Evolutionary conservation across 2,329 filamentous ascomycete species (phyloP).

Genomic region (Sporothrix pseudoabietina): DNA sequence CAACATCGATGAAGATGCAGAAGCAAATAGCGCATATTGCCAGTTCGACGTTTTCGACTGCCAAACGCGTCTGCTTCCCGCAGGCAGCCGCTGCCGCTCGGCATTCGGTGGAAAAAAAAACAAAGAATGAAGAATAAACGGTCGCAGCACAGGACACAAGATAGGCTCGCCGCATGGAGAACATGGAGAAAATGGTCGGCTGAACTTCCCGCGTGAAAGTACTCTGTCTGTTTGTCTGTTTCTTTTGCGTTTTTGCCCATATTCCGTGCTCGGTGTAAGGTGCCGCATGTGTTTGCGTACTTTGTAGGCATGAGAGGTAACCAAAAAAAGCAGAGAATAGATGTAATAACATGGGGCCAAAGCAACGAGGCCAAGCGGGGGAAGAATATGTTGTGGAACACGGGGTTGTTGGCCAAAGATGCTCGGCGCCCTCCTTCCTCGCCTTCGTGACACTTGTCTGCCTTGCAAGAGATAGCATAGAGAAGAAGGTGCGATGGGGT

Average conservation of each 20-base stretch:
- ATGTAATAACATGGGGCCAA: not conserved
- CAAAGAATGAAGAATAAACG: not conserved
- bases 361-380: slow-evolving; percentile 4
- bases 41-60: not conserved
- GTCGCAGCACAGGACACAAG: not conserved
- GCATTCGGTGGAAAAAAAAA: not conserved
- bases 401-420: not conserved
- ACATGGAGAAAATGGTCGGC: not conserved
- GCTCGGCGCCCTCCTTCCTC: not conserved
- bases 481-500: not conserved
- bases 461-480: not conserved
- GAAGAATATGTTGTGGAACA: not conserved
- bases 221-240: not conserved
- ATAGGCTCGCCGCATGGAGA: not conserved
- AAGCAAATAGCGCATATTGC: not conserved
- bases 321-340: not conserved
- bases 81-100: not conserved
- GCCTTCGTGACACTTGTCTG: not conserved
- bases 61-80: not conserved
- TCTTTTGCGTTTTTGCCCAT: not conserved
- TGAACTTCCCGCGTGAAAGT: not conserved
- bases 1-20: not conserved
- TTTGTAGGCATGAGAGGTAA: not conserved
- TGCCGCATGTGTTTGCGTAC: not conserved
- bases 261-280: not conserved